Evolutionary conservation across 129 eudicot genomes (phyloP), one percentile per base, ranked within the genome.

Genomic region (Centella asiatica): DNA sequence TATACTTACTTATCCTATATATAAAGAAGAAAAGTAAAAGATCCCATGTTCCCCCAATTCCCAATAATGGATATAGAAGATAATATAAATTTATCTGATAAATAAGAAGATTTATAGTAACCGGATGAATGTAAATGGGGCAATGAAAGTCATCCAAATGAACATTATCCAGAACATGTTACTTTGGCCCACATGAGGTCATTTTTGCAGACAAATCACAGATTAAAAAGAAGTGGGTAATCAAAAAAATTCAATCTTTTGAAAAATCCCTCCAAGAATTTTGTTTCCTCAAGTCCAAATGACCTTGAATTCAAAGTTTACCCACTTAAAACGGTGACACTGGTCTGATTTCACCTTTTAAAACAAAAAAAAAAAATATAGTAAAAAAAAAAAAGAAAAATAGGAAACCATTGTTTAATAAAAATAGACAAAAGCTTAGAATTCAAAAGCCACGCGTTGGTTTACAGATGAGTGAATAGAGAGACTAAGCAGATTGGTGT

Each of bases 81-180:
- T 0, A 39, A 62, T 66, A 71, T 72, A 55, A 68, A 69, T 63
- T 49, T 19, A 26, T 56, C 28, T 34, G 51, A 10, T 45, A 71
- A 67, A 70, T 28, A 57, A 27, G 44, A 34, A 19, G 25, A 6
- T 18, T 27, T 28, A 25, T 60, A 65, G 70, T 64, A 34, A 66
- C 52, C 6, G 67, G 67, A 68, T 53, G 70, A 66, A 20, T 65
- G 66, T 63, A 71, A 75, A 74, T 61, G 72, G 49, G 55, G 77
- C 48, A 57, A 54, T 48, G 47, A 69, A 74, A 34, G 34, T 48
- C 59, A 34, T 33, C 68, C 58, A 63, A 60, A 49, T 61, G 55
- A 86, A 72, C 78, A 62, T 74, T 77, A 82, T 72, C 89, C 82
- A 66, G 57, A 67, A 63, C 40, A 73, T 34, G 69, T 39, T 36